These are phyloP conservation scores for Cutaneotrichosporon arboriforme DNA, from an alignment of 1,284 basidiomycete species.

Conservation along the genomic window DNA sequence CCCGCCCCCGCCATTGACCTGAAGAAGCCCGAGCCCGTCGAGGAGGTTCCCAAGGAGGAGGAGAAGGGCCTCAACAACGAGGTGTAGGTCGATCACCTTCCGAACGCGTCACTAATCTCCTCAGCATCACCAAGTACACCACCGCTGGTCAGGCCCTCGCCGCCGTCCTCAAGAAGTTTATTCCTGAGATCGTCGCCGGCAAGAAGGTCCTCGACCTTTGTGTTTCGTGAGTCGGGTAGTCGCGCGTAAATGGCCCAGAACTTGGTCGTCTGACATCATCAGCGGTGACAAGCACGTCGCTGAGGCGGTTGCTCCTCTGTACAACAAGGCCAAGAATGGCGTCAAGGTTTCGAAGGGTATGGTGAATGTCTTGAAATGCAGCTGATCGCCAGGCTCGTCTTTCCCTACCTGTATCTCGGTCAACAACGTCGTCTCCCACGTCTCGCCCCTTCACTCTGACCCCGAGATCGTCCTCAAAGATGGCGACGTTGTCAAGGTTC, in stretches of 20 bases:
- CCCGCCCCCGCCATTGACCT: constrained; percentile 33
- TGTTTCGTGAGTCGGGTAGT: constrained; percentile 53
- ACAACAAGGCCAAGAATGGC: constrained; percentile 84
- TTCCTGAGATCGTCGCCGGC: constrained; percentile 69
- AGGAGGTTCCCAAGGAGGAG: constrained; percentile 35
- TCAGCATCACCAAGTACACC: constrained; percentile 56
- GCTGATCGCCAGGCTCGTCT: constrained; percentile 64
- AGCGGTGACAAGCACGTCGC: constrained; percentile 84
- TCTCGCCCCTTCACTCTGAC: constrained; percentile 55
- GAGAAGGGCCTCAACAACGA: constrained; percentile 47
- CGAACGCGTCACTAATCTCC: constrained; percentile 3
- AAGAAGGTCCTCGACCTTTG: constrained; percentile 82
- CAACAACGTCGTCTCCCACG: constrained; percentile 63
- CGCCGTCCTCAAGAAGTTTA: constrained; percentile 77
- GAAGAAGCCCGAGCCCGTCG: constrained; percentile 38
- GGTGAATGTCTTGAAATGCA: constrained; percentile 26
- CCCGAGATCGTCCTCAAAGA: constrained; percentile 71
- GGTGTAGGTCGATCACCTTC: constrained; percentile 34
- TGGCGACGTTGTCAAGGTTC: constrained; percentile 91
- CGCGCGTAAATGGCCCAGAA: too few relatives aligned
- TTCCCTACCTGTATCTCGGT: constrained; percentile 92
- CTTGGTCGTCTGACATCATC: constrained; percentile 1
- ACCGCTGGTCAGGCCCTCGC: constrained; percentile 84
- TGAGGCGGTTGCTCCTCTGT: constrained; percentile 74
- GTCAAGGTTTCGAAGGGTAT: constrained; percentile 79